phyloP scores from a whole-genome alignment of 768 basidiomycete species.

The Russula brevipes region DNA sequence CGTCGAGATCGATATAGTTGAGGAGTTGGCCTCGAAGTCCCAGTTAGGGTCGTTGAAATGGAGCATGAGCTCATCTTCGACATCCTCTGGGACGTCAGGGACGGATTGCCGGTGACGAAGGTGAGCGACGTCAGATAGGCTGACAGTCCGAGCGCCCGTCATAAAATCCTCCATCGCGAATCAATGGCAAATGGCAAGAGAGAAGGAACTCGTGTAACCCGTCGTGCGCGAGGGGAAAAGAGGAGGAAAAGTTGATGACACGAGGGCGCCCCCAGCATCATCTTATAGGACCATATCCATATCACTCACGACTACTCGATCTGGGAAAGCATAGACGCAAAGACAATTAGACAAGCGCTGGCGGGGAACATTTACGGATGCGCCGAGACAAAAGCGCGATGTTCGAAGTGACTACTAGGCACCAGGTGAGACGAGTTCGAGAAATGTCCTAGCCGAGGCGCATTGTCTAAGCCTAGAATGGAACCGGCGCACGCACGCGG shows the following conservation, averaged over 20 bases:
- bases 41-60: constrained; percentile 85
- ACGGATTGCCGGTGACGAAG: constrained; percentile 44
- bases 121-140: constrained; percentile 1
- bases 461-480: constrained; percentile 12
- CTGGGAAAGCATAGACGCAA: neutral
- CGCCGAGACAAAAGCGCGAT: neutral
- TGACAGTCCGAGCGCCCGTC: neutral
- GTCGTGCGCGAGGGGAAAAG: constrained; percentile 2
- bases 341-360: constrained; percentile 15
- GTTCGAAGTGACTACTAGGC: neutral
- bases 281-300: constrained; percentile 14
- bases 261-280: neutral
- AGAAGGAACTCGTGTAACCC: neutral
- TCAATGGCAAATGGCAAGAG: neutral
- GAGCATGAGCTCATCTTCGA: constrained; percentile 54
- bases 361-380: neutral
- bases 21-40: constrained; percentile 44
- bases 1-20: constrained; percentile 35
- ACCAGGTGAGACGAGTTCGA: neutral
- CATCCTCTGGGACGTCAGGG: constrained; percentile 77
- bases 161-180: constrained; percentile 6
- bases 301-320: neutral
- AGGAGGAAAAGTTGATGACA: neutral
- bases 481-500: neutral
- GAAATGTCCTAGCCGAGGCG: neutral